Percentiles rank a stretch among this genome's conserved stretches.
These are phyloP conservation scores for Debaryomycetaceae sp. DNA, from an alignment of 1,139 yeast genomes.

Conservation along the genomic window DNA sequence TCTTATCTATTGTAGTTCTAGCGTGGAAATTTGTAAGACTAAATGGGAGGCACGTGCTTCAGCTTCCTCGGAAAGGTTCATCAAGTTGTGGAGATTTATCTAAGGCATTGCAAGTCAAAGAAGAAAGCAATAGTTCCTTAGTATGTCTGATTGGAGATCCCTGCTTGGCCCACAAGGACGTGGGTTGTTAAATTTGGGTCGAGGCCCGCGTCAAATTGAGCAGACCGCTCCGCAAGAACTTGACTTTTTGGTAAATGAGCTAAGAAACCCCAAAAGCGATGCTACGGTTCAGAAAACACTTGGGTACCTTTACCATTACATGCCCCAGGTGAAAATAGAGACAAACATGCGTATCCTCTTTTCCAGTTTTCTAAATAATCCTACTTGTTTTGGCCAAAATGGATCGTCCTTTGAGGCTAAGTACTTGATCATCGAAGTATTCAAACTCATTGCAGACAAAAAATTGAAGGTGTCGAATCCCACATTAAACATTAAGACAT, in stretches of 20 bases:
- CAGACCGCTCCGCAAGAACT: slow-evolving; percentile 39
- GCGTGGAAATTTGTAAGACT: too few species aligned
- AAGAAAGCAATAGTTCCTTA: too few species aligned
- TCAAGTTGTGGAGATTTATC: too few species aligned
- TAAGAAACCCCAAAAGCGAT: slow-evolving; percentile 35
- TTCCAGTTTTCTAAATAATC: slow-evolving; percentile 47
- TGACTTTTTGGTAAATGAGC: slow-evolving; percentile 46
- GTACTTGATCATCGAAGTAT: slow-evolving; percentile 47
- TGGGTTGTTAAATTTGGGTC: slow-evolving; percentile 7
- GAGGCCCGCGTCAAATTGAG: slow-evolving; percentile 1
- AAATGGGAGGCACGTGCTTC: too few species aligned
- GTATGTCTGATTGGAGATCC: slow-evolving; percentile 18
- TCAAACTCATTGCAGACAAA: slow-evolving; percentile 45
- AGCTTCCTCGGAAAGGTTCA: not conserved
- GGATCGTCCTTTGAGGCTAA: slow-evolving; percentile 34
- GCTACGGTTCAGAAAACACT: slow-evolving; percentile 36
- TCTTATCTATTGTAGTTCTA: too few species aligned
- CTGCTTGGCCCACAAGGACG: slow-evolving; percentile 24
- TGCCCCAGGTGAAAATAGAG: slow-evolving; percentile 60
- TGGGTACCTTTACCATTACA: slow-evolving; percentile 55
- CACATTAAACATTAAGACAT: slow-evolving; percentile 49
- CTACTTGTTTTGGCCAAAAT: slow-evolving; percentile 38
- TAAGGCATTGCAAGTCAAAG: too few species aligned
- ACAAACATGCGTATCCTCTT: slow-evolving; percentile 53
- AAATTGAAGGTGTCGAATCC: slow-evolving; percentile 63